A percentile compares a stretch with the other conserved stretches of the same genome.
Conservation (phyloP, 2,329 filamentous ascomycete species). For the Fusarium fracticaudum region DNA sequence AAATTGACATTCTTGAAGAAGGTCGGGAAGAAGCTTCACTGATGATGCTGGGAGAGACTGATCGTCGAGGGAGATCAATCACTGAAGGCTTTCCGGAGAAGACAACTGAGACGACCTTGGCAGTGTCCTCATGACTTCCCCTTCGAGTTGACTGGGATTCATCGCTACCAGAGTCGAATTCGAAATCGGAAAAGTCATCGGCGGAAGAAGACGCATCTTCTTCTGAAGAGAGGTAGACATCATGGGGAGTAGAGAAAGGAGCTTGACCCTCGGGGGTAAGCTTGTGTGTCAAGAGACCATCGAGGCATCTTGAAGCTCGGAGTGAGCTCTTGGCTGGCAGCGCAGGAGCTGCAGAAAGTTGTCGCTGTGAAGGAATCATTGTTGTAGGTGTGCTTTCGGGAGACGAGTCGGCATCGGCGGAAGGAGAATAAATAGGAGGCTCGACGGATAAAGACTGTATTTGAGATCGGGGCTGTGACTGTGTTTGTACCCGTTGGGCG, state of each 20-base stretch:
- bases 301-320: constrained; percentile 56
- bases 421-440: constrained; percentile 39
- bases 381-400: constrained; percentile 37
- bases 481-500: constrained; percentile 24
- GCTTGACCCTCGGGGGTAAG: constrained; percentile 44
- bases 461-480: constrained; percentile 32
- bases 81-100: constrained; percentile 69
- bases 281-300: constrained; percentile 46
- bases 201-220: constrained; percentile 71
- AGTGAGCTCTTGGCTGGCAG: constrained; percentile 62
- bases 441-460: constrained; percentile 43
- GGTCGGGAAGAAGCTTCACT: constrained; percentile 44
- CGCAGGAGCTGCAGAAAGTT: constrained; percentile 50
- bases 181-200: constrained; percentile 67
- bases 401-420: constrained; percentile 37
- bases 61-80: constrained; percentile 60
- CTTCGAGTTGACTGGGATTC: constrained; percentile 45
- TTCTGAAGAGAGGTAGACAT: constrained; percentile 72
- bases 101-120: constrained; percentile 67
- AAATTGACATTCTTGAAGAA: constrained; percentile 28
- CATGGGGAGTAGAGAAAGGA: constrained; percentile 57
- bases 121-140: constrained; percentile 63
- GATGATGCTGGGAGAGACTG: constrained; percentile 53
- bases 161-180: constrained; percentile 58
- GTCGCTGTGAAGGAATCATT: constrained; percentile 44